Percentiles rank a stretch among this genome's conserved stretches.
Conservation (phyloP, 225 moss, liverwort and hornwort species). For the Rhytidiadelphus loreus region DNA sequence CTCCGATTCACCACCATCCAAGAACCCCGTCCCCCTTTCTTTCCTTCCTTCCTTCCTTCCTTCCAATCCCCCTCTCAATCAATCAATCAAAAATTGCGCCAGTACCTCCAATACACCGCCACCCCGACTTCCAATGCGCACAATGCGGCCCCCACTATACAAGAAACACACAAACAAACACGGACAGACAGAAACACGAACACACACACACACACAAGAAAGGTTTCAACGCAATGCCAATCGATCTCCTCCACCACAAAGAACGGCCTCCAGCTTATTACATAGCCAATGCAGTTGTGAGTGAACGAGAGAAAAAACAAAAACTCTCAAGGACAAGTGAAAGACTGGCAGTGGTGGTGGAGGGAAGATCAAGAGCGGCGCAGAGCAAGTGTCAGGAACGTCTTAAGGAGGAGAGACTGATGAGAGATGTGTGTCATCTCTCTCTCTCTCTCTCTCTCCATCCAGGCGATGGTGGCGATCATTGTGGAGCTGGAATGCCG, state of each 20-base stretch:
- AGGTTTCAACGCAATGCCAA: not conserved
- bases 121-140: slow-evolving; percentile 1
- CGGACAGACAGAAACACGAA: not conserved
- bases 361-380: not conserved
- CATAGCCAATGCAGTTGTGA: not conserved
- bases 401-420: not conserved
- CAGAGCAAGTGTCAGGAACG: not conserved
- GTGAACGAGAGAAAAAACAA: not conserved
- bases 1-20: slow-evolving; percentile 4
- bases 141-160: not conserved
- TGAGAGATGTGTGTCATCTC: not conserved
- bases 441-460: not conserved
- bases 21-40: not conserved
- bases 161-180: not conserved
- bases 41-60: not conserved
- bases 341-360: not conserved
- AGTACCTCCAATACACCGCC: not conserved
- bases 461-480: not conserved
- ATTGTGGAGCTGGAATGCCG: slow-evolving; percentile 2
- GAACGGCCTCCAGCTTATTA: not conserved
- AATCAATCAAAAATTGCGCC: not conserved
- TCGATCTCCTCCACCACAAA: not conserved
- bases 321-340: not conserved
- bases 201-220: not conserved
- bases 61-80: not conserved